Base-by-base conservation (phyloP, 148 eudicot species). In the Diospyros kaki region DNA sequence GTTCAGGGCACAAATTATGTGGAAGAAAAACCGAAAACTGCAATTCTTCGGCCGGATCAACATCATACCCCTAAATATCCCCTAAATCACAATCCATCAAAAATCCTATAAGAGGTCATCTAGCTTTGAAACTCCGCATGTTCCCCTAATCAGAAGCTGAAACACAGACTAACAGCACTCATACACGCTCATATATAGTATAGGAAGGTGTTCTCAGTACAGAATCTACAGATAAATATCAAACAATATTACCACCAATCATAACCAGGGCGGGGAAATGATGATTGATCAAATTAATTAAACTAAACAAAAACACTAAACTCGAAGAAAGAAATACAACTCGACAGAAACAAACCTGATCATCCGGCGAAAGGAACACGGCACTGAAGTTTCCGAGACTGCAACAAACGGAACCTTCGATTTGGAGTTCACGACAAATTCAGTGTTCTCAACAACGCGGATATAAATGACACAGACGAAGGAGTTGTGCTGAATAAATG, bases 341-440 rank as follows among this genome's bases (percentile, higher is more conserved):
- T 11, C 13, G 38, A 40, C 15, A 58, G 48, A 58, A 11, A 54
- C 75, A 59, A 40, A 73, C 76, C 76, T 63, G 76, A 73, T 62
- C 12, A 48, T 1, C 38, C 56, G 69, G 40, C 10, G 60, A 72
- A 59, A 12, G 28, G 28, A 28, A 28, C 28, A 28, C 28, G 28
- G 28, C 28, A 28, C 28, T 28, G 28, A 28, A 28, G 28, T 28
- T 28, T 28, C 28, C 28, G 28, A 28, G 28, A 28, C 28, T 28
- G 28, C 28, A 28, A 28, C 28, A 28, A 28, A 28, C 0, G 28
- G 28, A 28, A 28, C 28, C 28, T 28, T 28, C 28, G 28, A 28
- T 28, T 28, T 28, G 28, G 28, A 28, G 0, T 28, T 28, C 28
- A 28, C 28, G 28, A 28, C 28, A 28, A 28, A 28, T 28, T 28